A percentile compares a stretch with the other conserved stretches of the same genome.
phyloP scores from a whole-genome alignment of 768 basidiomycete species.

The Amanita pallidorosea region DNA sequence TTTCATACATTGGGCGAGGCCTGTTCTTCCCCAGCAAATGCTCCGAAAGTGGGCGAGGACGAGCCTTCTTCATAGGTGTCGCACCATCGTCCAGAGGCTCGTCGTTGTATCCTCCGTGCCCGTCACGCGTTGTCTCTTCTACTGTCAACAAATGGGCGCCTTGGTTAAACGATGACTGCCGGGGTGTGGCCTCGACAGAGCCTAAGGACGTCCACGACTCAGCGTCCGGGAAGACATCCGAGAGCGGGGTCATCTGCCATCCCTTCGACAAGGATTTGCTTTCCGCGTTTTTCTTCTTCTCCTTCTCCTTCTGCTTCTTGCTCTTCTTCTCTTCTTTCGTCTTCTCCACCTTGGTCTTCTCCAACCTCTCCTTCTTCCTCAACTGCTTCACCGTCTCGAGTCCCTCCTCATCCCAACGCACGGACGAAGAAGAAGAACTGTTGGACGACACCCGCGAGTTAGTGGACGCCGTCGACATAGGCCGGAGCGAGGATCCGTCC shows the following conservation, averaged over 20 bases:
- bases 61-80: slow-evolving; percentile 35
- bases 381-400: slow-evolving; percentile 38
- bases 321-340: slow-evolving; percentile 19
- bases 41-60: slow-evolving; percentile 55
- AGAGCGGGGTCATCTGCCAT: slow-evolving; percentile 40
- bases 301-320: slow-evolving; percentile 14
- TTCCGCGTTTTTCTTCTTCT: slow-evolving; percentile 22
- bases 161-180: background rate
- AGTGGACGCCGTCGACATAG: too few species aligned
- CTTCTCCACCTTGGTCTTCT: slow-evolving; percentile 22
- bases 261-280: slow-evolving; percentile 39
- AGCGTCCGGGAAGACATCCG: slow-evolving; percentile 49
- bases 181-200: slow-evolving; percentile 6
- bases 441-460: too few species aligned
- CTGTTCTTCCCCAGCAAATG: slow-evolving; percentile 39
- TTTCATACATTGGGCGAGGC: slow-evolving; percentile 40
- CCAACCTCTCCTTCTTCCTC: slow-evolving; percentile 27
- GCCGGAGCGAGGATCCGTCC: slow-evolving; percentile 24
- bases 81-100: slow-evolving; percentile 12
- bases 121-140: slow-evolving; percentile 45
- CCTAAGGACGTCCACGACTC: slow-evolving; percentile 6
- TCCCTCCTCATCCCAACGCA: slow-evolving; percentile 21
- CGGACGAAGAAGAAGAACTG: slow-evolving; percentile 1
- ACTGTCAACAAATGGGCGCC: slow-evolving; percentile 24
- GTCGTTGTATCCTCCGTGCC: slow-evolving; percentile 24